Conservation (phyloP, 352 stramenopile genomes). For the Globisporangium lucens region DNA sequence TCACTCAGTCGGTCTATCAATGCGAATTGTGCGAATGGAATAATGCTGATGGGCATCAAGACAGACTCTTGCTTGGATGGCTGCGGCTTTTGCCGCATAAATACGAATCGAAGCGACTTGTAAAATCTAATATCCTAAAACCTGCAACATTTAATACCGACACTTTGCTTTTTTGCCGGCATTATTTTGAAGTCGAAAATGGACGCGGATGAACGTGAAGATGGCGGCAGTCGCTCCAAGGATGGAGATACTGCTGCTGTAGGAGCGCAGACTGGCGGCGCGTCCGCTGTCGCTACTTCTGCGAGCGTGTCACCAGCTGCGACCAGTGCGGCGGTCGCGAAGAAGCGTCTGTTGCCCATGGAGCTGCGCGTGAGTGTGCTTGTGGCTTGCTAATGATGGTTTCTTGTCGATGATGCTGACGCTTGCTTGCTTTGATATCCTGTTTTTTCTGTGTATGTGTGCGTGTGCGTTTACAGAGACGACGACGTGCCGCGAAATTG, state of each 20-base stretch:
- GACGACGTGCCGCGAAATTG: conserved; percentile 56
- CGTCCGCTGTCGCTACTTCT: conserved; percentile 7
- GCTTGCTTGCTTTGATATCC: neutral
- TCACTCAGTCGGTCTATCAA: neutral
- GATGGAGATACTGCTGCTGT: neutral
- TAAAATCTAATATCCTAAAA: neutral
- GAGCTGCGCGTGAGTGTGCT: conserved; percentile 53
- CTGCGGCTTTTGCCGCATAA: conserved; percentile 1
- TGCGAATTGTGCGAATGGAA: neutral
- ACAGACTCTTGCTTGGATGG: neutral
- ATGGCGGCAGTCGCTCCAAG: neutral
- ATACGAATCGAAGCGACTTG: neutral
- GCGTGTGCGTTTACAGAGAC: conserved; percentile 32
- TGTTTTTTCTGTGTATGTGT: neutral
- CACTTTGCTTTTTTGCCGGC: neutral
- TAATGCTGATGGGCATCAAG: neutral
- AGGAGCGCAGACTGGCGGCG: neutral
- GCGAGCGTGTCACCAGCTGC: neutral
- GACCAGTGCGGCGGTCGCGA: conserved; percentile 22
- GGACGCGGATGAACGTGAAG: neutral
- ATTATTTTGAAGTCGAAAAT: neutral
- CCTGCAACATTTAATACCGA: neutral
- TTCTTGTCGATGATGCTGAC: conserved; percentile 1
- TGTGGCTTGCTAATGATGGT: neutral
- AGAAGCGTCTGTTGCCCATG: conserved; percentile 69